Base-by-base conservation (phyloP, 352 stramenopile species). In the Globisporangium okanoganense region DNA sequence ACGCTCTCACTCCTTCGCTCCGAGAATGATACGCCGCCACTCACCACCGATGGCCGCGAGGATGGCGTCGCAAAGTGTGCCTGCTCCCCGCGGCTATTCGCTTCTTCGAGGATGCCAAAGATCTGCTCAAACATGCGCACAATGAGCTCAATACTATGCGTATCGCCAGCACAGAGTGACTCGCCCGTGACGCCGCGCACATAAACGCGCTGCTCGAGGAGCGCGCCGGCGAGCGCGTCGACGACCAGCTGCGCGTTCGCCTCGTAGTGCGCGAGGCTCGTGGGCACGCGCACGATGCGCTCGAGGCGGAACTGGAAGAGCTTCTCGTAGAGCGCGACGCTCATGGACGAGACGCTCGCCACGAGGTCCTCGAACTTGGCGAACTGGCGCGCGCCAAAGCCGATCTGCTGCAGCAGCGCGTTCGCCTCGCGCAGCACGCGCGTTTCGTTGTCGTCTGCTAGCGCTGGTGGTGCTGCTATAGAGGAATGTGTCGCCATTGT, bases 271-370 rank as follows among this genome's bases (percentile, higher is more conserved):
- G 76, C 78, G 10, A 73, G 49, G 6, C 70, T 76, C 4, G 61
- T 45, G 5, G 87, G 87, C 51, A 87, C 78, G 25, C 85, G 83
- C 40, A 90, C 71, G 41, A 96, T 72, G 44, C 72, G 69, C 5
- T 85, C 79, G 27, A 95, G 69, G 5, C 86, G 76, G 53, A 96
- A 84, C 62, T 94, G 81, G 64, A 97, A 97, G 50, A 97, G 75
- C 64, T 88, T 89, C 70, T 97, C 90, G 67, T 95, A 97, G 1
- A 97, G 75, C 31, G 90, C 88, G 58, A 97, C 88, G 64, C 93
- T 92, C 88, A 97, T 97, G 52, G 82, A 95, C 48, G 87, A 95
- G 7, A 93, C 85, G 49, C 79, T 95, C 56, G 88, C 88, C 20
- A 92, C 79, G 9, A 97, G 72, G 47, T 97, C 87, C 10, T 82